Percentiles rank a stretch among this genome's conserved stretches.
These are phyloP conservation scores for Hyphopichia fennica DNA, from an alignment of 1,139 yeast genomes.

Conservation along the genomic window DNA sequence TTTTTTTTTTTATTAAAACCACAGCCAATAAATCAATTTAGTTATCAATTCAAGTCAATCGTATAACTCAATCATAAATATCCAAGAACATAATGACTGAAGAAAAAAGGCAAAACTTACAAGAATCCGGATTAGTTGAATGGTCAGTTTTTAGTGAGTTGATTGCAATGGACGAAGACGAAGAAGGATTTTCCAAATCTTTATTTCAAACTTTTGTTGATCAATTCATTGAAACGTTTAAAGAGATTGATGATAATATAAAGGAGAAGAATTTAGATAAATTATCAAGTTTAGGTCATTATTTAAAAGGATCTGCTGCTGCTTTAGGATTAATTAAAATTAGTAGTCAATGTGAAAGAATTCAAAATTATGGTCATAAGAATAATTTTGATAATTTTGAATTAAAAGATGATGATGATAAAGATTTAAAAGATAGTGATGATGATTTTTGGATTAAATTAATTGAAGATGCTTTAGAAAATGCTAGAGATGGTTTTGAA, in stretches of 20 bases:
- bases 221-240: conserved; percentile 82
- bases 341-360: conserved; percentile 85
- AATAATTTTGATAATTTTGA: conserved; percentile 45
- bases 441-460: conserved; percentile 51
- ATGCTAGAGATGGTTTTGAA: conserved; percentile 57
- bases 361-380: conserved; percentile 82
- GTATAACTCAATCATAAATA: background rate
- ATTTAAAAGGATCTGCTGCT: conserved; percentile 93
- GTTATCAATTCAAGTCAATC: background rate
- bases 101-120: conserved; percentile 35
- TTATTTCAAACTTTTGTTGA: conserved; percentile 82
- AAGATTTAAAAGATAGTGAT: conserved; percentile 16
- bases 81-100: conserved; percentile 27
- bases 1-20: no score
- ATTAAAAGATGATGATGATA: conserved; percentile 8
- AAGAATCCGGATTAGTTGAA: conserved; percentile 68
- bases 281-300: conserved; percentile 82
- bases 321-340: conserved; percentile 84
- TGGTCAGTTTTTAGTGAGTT: conserved; percentile 89
- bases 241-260: conserved; percentile 64
- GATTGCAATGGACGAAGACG: conserved; percentile 91
- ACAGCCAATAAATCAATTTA: background rate
- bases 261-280: conserved; percentile 49
- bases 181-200: conserved; percentile 79
- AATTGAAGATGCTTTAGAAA: conserved; percentile 54